Conservation (phyloP, 1,139 yeast genomes). For the Taphrina confusa region DNA sequence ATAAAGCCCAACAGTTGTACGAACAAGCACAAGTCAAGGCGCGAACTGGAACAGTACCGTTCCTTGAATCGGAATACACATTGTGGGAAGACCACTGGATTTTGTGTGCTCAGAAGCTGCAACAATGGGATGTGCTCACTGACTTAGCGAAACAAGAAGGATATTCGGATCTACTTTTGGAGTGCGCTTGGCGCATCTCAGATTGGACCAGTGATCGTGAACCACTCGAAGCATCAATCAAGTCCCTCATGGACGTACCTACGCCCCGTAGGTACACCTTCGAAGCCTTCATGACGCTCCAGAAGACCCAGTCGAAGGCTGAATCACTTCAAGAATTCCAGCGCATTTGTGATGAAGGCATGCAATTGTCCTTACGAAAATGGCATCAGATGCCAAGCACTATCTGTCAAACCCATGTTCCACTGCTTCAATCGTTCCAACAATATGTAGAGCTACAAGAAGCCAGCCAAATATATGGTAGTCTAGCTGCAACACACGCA, state of each 20-base stretch:
- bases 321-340: slow-evolving; percentile 77
- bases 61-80: slow-evolving; percentile 91
- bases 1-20: slow-evolving; percentile 86
- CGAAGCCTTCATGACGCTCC: slow-evolving; percentile 88
- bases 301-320: slow-evolving; percentile 88
- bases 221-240: slow-evolving; percentile 89
- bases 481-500: slow-evolving; percentile 84
- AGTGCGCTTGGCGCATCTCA: slow-evolving; percentile 99
- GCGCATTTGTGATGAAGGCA: slow-evolving; percentile 90
- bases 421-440: slow-evolving; percentile 90
- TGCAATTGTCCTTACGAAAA: slow-evolving; percentile 84
- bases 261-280: slow-evolving; percentile 95
- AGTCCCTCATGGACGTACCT: slow-evolving; percentile 97
- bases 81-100: slow-evolving; percentile 99
- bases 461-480: slow-evolving; percentile 90
- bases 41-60: slow-evolving; percentile 90
- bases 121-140: slow-evolving; percentile 96
- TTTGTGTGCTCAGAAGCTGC: slow-evolving; percentile 91
- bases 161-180: slow-evolving; percentile 85
- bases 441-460: slow-evolving; percentile 98
- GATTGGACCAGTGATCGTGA: slow-evolving; percentile 97
- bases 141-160: slow-evolving; percentile 98
- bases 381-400: slow-evolving; percentile 89
- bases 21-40: slow-evolving; percentile 99
- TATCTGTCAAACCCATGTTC: slow-evolving; percentile 82